Conservation (phyloP, 2,329 filamentous ascomycete genomes). For the Laburnicola sp. region DNA sequence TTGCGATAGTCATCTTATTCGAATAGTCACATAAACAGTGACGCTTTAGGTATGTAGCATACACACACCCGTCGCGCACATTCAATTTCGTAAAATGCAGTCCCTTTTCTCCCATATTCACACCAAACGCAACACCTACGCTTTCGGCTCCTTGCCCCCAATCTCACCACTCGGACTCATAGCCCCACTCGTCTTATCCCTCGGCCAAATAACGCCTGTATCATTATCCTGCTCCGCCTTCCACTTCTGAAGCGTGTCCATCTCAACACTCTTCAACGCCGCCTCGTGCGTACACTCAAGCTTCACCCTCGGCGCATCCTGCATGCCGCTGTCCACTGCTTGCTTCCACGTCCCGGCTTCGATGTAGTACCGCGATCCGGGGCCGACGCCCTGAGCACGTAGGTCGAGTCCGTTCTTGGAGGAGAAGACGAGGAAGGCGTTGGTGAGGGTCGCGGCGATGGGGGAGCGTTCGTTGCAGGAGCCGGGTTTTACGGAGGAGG, state of each 20-base stretch:
- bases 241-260: conserved; percentile 55
- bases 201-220: conserved; percentile 6
- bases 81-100: too few species aligned
- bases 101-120: too few species aligned
- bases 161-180: conserved; percentile 25
- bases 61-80: too few species aligned
- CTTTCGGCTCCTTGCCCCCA: conserved; percentile 31
- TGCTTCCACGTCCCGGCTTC: conserved; percentile 61
- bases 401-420: conserved; percentile 61
- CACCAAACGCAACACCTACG: too few species aligned
- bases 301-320: conserved; percentile 48
- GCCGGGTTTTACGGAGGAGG: conserved; percentile 16
- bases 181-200: conserved; percentile 9
- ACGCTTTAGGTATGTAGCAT: too few species aligned
- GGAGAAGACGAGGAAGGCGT: conserved; percentile 63
- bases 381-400: conserved; percentile 56
- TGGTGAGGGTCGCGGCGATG: conserved; percentile 59
- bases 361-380: conserved; percentile 62
- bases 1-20: too few species aligned
- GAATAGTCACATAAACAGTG: too few species aligned
- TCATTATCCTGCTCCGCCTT: conserved; percentile 43
- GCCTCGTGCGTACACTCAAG: conserved; percentile 56
- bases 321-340: conserved; percentile 21
- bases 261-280: conserved; percentile 51
- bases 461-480: conserved; percentile 32